A percentile compares a stretch with the other conserved stretches of the same genome.
Conservation (phyloP, 176 grass and related monocot genomes). For the Aegilops tauschii region DNA sequence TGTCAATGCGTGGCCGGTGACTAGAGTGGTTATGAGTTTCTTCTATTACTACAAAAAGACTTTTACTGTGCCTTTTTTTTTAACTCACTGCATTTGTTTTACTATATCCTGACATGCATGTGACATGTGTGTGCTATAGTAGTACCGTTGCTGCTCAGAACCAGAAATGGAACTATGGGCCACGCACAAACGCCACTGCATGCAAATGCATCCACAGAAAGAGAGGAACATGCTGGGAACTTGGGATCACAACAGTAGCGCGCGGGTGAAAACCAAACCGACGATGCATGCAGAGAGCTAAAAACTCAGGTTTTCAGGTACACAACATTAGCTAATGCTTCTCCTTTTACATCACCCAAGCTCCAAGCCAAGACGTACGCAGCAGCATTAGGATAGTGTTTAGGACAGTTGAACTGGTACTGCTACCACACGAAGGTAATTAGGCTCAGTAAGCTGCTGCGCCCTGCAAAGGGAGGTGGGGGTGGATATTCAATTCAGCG, state of each 20-base stretch:
- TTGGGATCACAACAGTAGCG: background rate
- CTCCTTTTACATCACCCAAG: slow-evolving; percentile 31
- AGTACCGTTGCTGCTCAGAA: slow-evolving; percentile 4
- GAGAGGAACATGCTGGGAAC: background rate
- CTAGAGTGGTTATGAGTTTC: too few relatives aligned
- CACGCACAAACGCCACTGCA: background rate
- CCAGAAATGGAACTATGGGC: slow-evolving; percentile 3
- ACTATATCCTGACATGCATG: background rate
- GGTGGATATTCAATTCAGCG: background rate
- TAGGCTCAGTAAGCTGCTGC: background rate
- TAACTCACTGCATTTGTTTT: too few relatives aligned
- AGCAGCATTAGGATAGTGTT: too few relatives aligned
- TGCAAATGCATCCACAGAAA: slow-evolving; percentile 2
- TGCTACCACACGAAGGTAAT: background rate
- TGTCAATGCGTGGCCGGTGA: too few relatives aligned
- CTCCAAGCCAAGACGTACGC: slow-evolving; percentile 7
- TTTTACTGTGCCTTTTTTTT: too few relatives aligned
- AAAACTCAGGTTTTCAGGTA: slow-evolving; percentile 7
- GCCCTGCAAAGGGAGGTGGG: background rate
- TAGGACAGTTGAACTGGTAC: background rate
- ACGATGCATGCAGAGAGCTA: slow-evolving; percentile 9
- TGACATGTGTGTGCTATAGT: background rate
- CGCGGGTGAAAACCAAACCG: background rate
- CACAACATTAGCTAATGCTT: background rate
- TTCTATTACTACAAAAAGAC: too few relatives aligned